Evolutionary conservation across 257 asterid species (phyloP), one percentile per base, ranked within the genome.

Genomic region (Hygrophila difformis): DNA sequence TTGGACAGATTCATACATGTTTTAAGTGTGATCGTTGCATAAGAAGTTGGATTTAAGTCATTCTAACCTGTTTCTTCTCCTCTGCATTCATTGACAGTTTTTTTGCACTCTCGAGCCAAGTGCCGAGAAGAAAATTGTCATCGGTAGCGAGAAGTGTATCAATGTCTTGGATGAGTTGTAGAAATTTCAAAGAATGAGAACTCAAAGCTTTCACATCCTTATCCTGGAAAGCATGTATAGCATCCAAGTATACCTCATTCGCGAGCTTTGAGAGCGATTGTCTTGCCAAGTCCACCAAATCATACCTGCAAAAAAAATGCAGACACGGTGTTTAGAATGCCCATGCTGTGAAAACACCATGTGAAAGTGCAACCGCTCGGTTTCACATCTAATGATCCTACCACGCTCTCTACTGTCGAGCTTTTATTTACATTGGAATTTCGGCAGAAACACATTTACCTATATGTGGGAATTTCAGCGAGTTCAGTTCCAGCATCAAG

Each of bases 221-320:
- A 22, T 61, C 70, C 51, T 43, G 64, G 70, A 62, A 89, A 53
- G 94, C 92, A 43, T 63, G 37, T 45, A 85, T 61, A 44, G 93
- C 93, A 12, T 66, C 75, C 71, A 89, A 51, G 62, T 85, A 89
- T 5, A 82, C 91, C 71, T 82, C 82, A 52, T 89, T 89, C 44
- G 96, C 98, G 35, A 85, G 81, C 78, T 89, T 89, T 45, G 98
- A 89, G 33, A 89, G 85, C 9, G 85, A 57, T 50, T 89, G 98
- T 61, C 93, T 73, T 7, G 94, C 76, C 69, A 89, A 70, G 75
- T 89, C 98, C 13, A 89, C 96, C 82, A 89, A 77, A 72, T 89
- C 98, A 34, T 89, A 89, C 79, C 98, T 85, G 76, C 61, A 50
- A 36, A n/a, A n/a, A n/a, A n/a, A n/a, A n/a, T n/a, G n/a, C n/a